A percentile compares a stretch with the other conserved stretches of the same genome.
Conservation (phyloP, 495 filamentous ascomycete species). For the Corynascus novoguineensis region DNA sequence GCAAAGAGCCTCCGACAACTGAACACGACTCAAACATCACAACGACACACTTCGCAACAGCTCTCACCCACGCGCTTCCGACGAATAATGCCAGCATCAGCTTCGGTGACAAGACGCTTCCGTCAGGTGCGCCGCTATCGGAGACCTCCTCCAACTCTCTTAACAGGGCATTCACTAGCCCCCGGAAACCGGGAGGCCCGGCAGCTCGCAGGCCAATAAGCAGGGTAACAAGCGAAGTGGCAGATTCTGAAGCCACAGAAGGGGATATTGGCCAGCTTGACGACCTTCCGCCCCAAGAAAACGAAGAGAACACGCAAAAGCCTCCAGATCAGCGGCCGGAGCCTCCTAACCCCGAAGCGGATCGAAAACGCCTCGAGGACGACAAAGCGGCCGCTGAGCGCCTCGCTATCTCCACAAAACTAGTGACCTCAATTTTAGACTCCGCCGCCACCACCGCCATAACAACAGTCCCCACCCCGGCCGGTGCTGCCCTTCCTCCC, state of each 20-base stretch:
- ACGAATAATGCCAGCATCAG: conserved; percentile 14
- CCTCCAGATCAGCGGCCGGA: not conserved
- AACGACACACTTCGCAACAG: conserved; percentile 31
- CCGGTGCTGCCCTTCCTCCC: not conserved
- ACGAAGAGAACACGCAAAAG: conserved; percentile 2
- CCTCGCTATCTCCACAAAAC: conserved; percentile 27
- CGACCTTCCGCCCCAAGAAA: not conserved
- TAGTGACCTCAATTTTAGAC: conserved; percentile 23
- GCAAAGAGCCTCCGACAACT: not conserved
- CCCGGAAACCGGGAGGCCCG: conserved; percentile 7
- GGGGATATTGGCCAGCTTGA: conserved; percentile 12
- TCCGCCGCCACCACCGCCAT: conserved; percentile 13
- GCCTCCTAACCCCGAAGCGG: not conserved
- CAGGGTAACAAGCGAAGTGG: conserved; percentile 35
- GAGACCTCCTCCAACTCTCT: conserved; percentile 35
- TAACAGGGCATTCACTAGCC: conserved; percentile 30
- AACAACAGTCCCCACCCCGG: conserved; percentile 16
- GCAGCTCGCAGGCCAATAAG: conserved; percentile 12
- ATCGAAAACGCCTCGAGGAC: conserved; percentile 10
- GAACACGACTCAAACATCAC: conserved; percentile 8
- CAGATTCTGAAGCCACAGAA: conserved; percentile 38
- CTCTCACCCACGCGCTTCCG: conserved; percentile 32
- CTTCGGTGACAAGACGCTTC: conserved; percentile 10
- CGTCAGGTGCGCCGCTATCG: conserved; percentile 31
- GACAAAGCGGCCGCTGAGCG: conserved; percentile 22